Conservation (phyloP, 495 filamentous ascomycete species). For the Tuber brumale region DNA sequence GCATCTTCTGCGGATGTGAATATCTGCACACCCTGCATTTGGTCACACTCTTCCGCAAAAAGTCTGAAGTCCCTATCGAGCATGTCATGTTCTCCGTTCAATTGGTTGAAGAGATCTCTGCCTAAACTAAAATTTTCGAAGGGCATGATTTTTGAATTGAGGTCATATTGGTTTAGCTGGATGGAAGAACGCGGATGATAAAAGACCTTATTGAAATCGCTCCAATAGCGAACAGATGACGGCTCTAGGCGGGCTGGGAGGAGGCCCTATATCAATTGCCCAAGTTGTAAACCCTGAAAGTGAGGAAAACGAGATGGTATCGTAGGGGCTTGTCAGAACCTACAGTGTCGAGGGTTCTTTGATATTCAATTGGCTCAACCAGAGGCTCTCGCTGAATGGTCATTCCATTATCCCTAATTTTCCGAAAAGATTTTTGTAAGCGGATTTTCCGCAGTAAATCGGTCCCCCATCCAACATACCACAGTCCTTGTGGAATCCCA, state of each 20-base stretch:
- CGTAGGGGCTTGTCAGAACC: conserved; percentile 47
- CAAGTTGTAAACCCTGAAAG: conserved; percentile 83
- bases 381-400: conserved; percentile 58
- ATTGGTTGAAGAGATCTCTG: conserved; percentile 67
- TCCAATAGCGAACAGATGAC: conserved; percentile 81
- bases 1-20: conserved; percentile 76
- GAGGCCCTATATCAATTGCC: conserved; percentile 67
- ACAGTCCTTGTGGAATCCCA: conserved; percentile 27
- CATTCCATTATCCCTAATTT: conserved; percentile 60
- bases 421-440: background rate
- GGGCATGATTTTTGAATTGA: conserved; percentile 67
- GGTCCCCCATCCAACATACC: conserved; percentile 16
- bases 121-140: conserved; percentile 77
- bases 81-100: conserved; percentile 80
- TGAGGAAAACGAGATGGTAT: conserved; percentile 63
- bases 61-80: conserved; percentile 79
- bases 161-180: conserved; percentile 80
- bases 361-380: conserved; percentile 67
- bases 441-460: background rate
- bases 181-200: conserved; percentile 87
- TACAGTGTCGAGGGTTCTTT: conserved; percentile 66
- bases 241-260: conserved; percentile 58
- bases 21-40: conserved; percentile 80
- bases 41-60: conserved; percentile 89
- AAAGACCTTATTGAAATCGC: conserved; percentile 83